phyloP scores from a whole-genome alignment of 2,329 filamentous ascomycete genomes.

The Hymenotorrendiella dingleyae region DNA sequence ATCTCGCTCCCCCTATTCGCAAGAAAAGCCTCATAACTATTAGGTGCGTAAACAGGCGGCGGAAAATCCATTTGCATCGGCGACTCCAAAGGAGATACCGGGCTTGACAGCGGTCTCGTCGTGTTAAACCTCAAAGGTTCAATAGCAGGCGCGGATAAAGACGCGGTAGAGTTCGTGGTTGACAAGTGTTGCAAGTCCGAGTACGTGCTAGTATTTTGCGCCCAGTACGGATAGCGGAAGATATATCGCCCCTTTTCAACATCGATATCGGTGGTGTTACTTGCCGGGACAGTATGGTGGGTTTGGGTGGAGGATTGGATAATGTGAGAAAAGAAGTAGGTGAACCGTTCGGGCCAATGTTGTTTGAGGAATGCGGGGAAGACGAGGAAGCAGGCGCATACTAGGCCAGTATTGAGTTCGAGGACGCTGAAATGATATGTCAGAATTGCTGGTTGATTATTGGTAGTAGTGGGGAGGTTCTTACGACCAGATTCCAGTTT shows the following conservation, averaged over 20 bases:
- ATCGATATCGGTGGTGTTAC: background rate
- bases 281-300: too few relatives aligned
- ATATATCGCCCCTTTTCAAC: background rate
- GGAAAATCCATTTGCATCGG: too few relatives aligned
- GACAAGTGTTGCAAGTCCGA: background rate
- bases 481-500: slow-evolving; percentile 3
- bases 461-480: background rate
- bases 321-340: background rate
- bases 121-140: background rate
- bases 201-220: background rate
- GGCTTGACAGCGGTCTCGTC: background rate
- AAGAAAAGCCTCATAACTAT: too few relatives aligned
- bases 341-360: background rate
- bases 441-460: too few relatives aligned
- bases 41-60: too few relatives aligned
- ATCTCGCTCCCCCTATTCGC: too few relatives aligned
- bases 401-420: slow-evolving; percentile 2
- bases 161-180: too few relatives aligned
- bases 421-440: background rate
- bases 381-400: slow-evolving; percentile 5
- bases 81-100: too few relatives aligned
- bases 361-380: slow-evolving; percentile 3
- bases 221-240: background rate
- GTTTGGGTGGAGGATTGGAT: too few relatives aligned
- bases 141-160: too few relatives aligned